Evolutionary conservation across 176 grass and related monocot species (phyloP), one percentile per base, ranked within the genome.

Genomic region (Secale cereale): DNA sequence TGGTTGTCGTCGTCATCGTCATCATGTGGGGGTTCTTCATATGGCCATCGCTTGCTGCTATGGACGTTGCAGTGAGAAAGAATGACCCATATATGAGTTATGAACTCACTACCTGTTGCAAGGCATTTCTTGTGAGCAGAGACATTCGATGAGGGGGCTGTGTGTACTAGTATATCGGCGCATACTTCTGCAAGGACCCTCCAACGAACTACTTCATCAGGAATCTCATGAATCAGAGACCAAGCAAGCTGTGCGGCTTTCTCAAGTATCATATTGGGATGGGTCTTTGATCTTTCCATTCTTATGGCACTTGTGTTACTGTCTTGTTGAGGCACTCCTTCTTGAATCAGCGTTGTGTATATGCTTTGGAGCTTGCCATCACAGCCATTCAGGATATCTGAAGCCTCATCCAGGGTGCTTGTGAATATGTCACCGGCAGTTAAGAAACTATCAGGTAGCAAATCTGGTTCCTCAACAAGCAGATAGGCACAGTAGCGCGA

Each of bases 401-500:
- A 39, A 27, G 81, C 68, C 27, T 84, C 81, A 13, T 6, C 1
- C 2, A 84, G 7, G 6, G 81, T 10, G 27, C 28, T 9, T 14
- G 13, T 3, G 27, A 84, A 37, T 59, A 84, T 0, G 4, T 39
- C 29, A 3, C 33, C 29, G 5, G 20, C 23, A 3, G 29, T 17
- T 11, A 84, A n/a, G 50, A 5, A 73, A 27, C 59, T 22, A 3
- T 84, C 50, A 22, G 81, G 68, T 17, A 84, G 28, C 68, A 84
- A 75, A 59, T 75, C 48, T 28, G 81, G 68, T 11, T 39, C 33
- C 30, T 14, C 6, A 22, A 29, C 8, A 39, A 81, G 11, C 17
- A 81, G 78, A 63, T 68, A 48, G 36, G 60, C 60, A 0, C 78
- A 81, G 6, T 81, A 81, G 12, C 22, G 59, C 6, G 78, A 81